Evolutionary conservation across 192 early-diverging fungal genomes (phyloP).

Genomic region (Spizellomyces sp.): DNA sequence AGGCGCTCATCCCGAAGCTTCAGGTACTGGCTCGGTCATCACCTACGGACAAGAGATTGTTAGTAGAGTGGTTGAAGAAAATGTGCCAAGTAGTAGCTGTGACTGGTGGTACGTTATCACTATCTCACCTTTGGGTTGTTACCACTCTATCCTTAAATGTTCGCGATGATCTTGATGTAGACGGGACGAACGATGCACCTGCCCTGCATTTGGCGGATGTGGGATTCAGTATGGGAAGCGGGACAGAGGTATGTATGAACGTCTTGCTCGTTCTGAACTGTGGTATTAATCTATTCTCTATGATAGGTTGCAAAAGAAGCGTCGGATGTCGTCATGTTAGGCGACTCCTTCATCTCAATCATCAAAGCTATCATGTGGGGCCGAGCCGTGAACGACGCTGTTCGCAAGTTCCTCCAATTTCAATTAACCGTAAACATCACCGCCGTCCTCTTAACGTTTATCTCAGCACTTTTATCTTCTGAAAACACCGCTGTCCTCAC

Average conservation of each 20-base stretch:
- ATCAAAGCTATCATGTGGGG: conserved; percentile 98
- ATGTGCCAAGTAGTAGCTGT: conserved; percentile 94
- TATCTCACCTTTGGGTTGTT: neutral
- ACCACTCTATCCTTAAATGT: too few species aligned
- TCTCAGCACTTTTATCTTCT: conserved; percentile 40
- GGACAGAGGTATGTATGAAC: conserved; percentile 72
- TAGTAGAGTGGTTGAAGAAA: conserved; percentile 83
- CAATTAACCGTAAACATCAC: conserved; percentile 94
- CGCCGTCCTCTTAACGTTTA: conserved; percentile 45
- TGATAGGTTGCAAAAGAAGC: conserved; percentile 81
- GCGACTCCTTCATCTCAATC: conserved; percentile 91
- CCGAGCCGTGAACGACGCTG: conserved; percentile 90
- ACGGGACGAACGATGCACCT: conserved; percentile 28
- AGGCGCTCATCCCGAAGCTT: conserved; percentile 85
- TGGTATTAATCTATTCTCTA: neutral
- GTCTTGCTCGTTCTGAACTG: neutral
- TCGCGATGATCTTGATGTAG: neutral
- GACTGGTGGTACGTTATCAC: conserved; percentile 67
- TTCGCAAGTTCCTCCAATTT: conserved; percentile 98
- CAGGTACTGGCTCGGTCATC: conserved; percentile 92
- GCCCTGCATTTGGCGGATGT: conserved; percentile 20
- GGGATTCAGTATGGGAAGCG: conserved; percentile 49
- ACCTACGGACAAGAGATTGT: conserved; percentile 92
- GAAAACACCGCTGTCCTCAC: conserved; percentile 69
- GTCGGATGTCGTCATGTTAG: conserved; percentile 87